Conservation (phyloP, 139 green algal genomes). For the Chlamydomonas schloesseri region DNA sequence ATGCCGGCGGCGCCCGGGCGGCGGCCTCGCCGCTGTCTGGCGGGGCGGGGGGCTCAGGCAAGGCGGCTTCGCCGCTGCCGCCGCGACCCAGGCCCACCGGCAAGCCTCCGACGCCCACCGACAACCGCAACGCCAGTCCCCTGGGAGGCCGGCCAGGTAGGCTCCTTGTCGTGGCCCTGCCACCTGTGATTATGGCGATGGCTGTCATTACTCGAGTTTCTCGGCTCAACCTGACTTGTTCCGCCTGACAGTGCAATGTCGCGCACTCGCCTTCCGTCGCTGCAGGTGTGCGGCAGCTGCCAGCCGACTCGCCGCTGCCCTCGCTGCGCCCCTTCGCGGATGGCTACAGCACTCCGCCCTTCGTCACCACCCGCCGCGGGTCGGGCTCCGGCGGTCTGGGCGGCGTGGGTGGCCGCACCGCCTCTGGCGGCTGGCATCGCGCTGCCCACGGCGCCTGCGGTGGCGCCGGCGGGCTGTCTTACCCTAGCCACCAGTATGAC, state of each 20-base stretch:
- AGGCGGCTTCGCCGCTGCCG: constrained; percentile 25
- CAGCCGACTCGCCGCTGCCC: not conserved
- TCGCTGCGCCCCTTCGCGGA: not conserved
- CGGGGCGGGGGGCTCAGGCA: not conserved
- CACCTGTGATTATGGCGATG: no score
- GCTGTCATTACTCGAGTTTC: no score
- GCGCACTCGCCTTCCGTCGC: no score
- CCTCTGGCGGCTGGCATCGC: not conserved
- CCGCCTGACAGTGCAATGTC: no score
- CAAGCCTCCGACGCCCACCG: not conserved
- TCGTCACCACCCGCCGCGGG: not conserved
- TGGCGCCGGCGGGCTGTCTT: not conserved
- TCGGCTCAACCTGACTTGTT: no score
- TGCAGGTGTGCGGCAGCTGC: not conserved
- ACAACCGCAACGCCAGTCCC: not conserved
- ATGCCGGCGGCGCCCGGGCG: not conserved
- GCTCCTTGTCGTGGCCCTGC: not conserved
- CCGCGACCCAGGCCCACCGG: not conserved
- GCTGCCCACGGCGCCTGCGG: no score
- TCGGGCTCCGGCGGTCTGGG: not conserved
- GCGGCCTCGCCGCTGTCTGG: no score
- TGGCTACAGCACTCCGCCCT: constrained; percentile 25
- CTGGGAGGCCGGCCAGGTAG: no score
- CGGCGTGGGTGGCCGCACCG: no score
- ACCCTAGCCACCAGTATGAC: constrained; percentile 37